These are phyloP conservation scores for Durotheca rogersii DNA, from an alignment of 495 filamentous ascomycete genomes.

Conservation along the genomic window DNA sequence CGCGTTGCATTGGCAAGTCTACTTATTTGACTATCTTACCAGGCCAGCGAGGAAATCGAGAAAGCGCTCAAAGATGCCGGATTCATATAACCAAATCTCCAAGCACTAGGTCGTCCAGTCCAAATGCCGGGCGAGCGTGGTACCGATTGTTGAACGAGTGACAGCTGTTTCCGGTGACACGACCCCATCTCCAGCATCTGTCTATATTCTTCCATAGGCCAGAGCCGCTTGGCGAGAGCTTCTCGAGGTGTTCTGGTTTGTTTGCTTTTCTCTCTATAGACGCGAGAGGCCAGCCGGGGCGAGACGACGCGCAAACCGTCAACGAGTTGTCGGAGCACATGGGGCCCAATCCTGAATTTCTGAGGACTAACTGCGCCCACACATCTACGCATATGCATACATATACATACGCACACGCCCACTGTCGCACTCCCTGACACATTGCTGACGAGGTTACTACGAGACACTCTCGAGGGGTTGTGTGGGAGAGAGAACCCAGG, in stretches of 20 bases:
- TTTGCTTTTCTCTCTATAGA: neutral
- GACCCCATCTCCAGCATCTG: neutral
- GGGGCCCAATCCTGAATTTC: neutral
- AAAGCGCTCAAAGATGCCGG: conserved; percentile 42
- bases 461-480: no score
- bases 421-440: no score
- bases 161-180: conserved; percentile 20
- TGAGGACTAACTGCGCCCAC: neutral
- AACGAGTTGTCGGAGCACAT: neutral
- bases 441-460: conserved; percentile 8
- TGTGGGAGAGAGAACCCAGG: no score
- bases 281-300: neutral
- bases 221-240: no score
- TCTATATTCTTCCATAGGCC: neutral
- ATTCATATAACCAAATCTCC: conserved; percentile 35
- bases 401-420: no score
- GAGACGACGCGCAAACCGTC: neutral
- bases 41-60: conserved; percentile 39
- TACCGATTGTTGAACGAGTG: conserved; percentile 15
- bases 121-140: conserved; percentile 4
- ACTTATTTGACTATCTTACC: conserved; percentile 36
- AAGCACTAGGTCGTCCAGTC: conserved; percentile 6
- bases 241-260: no score
- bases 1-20: conserved; percentile 26
- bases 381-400: no score